Base-by-base conservation (phyloP, 2,329 filamentous ascomycete species). In the Triangularia verruculosa region DNA sequence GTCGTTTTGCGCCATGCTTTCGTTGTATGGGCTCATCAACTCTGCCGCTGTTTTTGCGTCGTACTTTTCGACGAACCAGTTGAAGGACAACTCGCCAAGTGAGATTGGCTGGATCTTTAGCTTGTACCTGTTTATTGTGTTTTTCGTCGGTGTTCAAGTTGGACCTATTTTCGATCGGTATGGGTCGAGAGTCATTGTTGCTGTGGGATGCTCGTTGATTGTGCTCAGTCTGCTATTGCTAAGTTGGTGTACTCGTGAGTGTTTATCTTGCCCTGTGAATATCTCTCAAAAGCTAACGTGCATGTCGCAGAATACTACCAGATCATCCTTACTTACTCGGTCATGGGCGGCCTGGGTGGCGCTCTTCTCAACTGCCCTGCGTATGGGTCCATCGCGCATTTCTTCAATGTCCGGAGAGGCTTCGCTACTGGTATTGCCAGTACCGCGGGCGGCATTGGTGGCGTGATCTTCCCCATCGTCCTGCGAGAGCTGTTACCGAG, bases 31-130 rank as follows among this genome's bases (percentile, higher is more conserved):
- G 0, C 81, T 92, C 69, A 87, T 92, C 80, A 90, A 91, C 75
- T 86, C 84, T 65, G 82, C 90, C n/a, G 90, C 89, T 32, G 88
- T 89, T 1, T 90, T 93, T 75, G 88, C 94, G 77, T 85, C 89
- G 13, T 94, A 94, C 75, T 84, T 96, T 66, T 82, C 86, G 30
- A 83, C 81, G 20, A 80, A 96, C 73, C 91, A 95, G 71, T 82
- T 96, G 20, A 79, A 78, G n/a, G 77, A 82, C 22, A 88, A 92
- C 74, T 84, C 78, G 61, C 82, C 88, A 11, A 88, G 87, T 3
- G 82, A 85, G 59, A 88, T 93, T 57, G 90, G 90, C n/a, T 96
- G 92, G 92, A 91, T 96, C 67, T 93, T 94, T 70, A 88, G 89
- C 70, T 78, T 95, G 59, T 94, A 93, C 72, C 82, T 91, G 28